Conservation (phyloP, 148 eudicot species). For the Spergularia bocconei region DNA sequence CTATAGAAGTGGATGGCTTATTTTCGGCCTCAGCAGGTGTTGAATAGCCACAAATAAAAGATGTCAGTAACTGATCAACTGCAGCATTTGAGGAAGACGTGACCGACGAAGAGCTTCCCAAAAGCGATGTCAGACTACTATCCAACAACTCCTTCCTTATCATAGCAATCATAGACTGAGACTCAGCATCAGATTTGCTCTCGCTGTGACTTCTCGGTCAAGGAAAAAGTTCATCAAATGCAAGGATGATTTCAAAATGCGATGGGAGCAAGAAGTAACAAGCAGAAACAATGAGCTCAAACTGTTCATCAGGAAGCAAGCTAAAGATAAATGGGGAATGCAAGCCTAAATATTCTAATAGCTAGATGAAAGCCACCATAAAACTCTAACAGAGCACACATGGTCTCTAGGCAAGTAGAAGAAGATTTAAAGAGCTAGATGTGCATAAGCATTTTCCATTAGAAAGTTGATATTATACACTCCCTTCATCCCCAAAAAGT, state of each 20-base stretch:
- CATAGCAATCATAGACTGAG: conserved; percentile 38
- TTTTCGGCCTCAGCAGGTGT: conserved; percentile 23
- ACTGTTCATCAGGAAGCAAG: not conserved
- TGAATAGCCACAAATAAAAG: conserved; percentile 35
- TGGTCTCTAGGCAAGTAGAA: not conserved
- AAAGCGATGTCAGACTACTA: conserved; percentile 33
- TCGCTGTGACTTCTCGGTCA: conserved; percentile 41
- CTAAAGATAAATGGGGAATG: not conserved
- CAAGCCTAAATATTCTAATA: not conserved
- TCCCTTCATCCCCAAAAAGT: too few relatives aligned
- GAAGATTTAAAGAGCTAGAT: not conserved
- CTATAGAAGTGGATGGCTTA: conserved; percentile 21
- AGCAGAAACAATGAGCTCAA: not conserved
- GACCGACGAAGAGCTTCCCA: conserved; percentile 37
- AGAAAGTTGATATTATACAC: not conserved
- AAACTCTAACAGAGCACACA: not conserved
- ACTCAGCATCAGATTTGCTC: conserved; percentile 39
- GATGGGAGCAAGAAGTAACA: not conserved
- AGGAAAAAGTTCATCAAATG: conserved; percentile 29
- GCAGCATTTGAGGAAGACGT: conserved; percentile 32
- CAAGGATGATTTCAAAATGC: not conserved
- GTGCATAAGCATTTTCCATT: not conserved
- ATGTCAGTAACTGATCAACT: conserved; percentile 33
- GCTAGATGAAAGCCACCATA: not conserved
- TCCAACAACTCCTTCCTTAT: conserved; percentile 48